These are phyloP conservation scores for Notholithocarpus densiflorus DNA, from an alignment of 306 rosid species.

Conservation along the genomic window DNA sequence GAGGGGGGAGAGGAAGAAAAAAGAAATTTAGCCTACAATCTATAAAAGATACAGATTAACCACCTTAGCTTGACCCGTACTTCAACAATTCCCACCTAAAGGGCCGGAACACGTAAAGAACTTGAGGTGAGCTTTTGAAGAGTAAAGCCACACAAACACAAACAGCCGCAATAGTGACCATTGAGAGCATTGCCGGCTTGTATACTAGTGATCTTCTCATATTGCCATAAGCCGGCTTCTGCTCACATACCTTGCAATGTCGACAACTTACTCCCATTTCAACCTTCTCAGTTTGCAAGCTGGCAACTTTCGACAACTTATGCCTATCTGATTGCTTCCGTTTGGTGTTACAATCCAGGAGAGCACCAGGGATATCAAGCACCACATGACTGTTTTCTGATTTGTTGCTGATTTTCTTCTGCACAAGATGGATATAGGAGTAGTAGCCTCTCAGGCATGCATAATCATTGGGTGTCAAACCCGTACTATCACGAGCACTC, in stretches of 20 bases:
- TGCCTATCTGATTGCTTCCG: slow-evolving; percentile 38
- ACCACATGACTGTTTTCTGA: slow-evolving; percentile 47
- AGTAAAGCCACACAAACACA: slow-evolving; percentile 91
- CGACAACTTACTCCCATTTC: slow-evolving; percentile 10
- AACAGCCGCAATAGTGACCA: slow-evolving; percentile 83
- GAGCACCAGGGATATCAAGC: slow-evolving; percentile 51
- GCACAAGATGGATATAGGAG: slow-evolving; percentile 68
- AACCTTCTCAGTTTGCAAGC: slow-evolving; percentile 51
- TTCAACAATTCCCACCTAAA: slow-evolving; percentile 76
- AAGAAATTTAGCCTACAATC: slow-evolving; percentile 18
- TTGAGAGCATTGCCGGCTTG: slow-evolving; percentile 75
- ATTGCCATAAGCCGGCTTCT: slow-evolving; percentile 39
- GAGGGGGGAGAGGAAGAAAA: not conserved
- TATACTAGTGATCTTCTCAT: slow-evolving; percentile 47
- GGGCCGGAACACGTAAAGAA: slow-evolving; percentile 58
- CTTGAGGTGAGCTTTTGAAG: slow-evolving; percentile 80
- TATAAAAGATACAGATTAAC: slow-evolving; percentile 7
- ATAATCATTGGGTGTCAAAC: slow-evolving; percentile 70
- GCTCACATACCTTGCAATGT: slow-evolving; percentile 47
- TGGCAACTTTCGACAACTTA: slow-evolving; percentile 33
- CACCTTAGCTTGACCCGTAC: slow-evolving; percentile 58
- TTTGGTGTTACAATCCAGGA: slow-evolving; percentile 37
- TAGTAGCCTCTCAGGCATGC: slow-evolving; percentile 53
- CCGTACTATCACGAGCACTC: slow-evolving; percentile 55
- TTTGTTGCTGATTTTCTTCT: slow-evolving; percentile 48